Conservation (phyloP, 73 alveolate genomes). For the Paraurostyla sp. region DNA sequence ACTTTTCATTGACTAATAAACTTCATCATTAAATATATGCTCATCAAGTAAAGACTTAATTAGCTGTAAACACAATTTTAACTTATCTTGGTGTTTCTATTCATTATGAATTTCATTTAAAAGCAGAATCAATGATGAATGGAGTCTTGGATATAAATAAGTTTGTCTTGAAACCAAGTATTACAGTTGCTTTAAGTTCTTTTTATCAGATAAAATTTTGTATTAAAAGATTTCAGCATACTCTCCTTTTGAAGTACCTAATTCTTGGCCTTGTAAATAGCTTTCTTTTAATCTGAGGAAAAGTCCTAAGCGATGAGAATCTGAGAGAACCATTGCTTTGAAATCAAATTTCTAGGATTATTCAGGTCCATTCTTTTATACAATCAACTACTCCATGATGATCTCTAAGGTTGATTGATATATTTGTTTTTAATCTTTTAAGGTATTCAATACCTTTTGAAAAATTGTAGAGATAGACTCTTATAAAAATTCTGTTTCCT, state of each 20-base stretch:
- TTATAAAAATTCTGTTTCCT: conserved; percentile 25
- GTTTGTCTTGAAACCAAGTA: conserved; percentile 2
- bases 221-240: conserved; percentile 37
- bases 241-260: conserved; percentile 22
- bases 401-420: background rate
- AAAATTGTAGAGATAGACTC: conserved; percentile 37
- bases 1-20: conserved; percentile 7
- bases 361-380: background rate
- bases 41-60: conserved; percentile 20
- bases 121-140: background rate
- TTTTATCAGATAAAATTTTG: conserved; percentile 42
- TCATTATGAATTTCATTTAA: conserved; percentile 26
- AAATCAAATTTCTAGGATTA: background rate
- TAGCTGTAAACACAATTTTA: background rate
- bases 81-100: background rate
- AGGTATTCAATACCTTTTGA: background rate
- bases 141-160: conserved; percentile 47
- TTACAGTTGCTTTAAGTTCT: background rate
- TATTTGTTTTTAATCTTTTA: conserved; percentile 2
- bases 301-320: conserved; percentile 5
- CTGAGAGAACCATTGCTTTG: background rate
- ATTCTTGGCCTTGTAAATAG: background rate
- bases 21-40: conserved; percentile 39
- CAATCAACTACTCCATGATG: conserved; percentile 12
- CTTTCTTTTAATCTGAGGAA: conserved; percentile 32